Evolutionary conservation across 768 basidiomycete species (phyloP).

Genomic region (Phanerochaete carnosa): DNA sequence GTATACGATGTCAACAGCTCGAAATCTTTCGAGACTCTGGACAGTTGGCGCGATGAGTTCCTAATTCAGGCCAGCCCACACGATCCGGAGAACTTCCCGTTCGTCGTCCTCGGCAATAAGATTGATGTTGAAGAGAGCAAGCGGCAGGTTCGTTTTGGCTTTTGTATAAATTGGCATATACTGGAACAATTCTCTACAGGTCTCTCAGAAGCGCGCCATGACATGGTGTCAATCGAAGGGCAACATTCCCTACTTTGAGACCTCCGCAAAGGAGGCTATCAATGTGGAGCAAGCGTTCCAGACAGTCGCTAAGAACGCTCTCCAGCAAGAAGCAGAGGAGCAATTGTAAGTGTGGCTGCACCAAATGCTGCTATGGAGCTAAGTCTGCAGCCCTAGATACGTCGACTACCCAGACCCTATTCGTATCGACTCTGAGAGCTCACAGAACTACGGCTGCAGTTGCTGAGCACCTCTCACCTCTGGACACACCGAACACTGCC

Average conservation of each 20-base stretch:
- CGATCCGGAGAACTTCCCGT: constrained; percentile 99
- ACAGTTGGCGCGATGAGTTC: constrained; percentile 99
- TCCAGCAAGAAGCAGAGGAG: constrained; percentile 96
- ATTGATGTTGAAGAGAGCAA: constrained; percentile 99
- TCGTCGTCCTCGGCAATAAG: constrained; percentile 99
- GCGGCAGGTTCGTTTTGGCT: constrained; percentile 66
- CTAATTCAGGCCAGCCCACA: constrained; percentile 98
- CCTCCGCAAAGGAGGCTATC: constrained; percentile 99
- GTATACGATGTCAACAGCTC: constrained; percentile 99
- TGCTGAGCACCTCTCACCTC: constrained; percentile 46
- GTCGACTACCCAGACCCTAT: constrained; percentile 99
- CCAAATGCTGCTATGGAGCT: neutral
- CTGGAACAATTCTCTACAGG: constrained; percentile 43
- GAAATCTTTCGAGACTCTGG: constrained; percentile 97
- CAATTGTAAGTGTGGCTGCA: constrained; percentile 65
- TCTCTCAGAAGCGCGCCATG: constrained; percentile 99
- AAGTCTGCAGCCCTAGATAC: constrained; percentile 51
- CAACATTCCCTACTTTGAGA: constrained; percentile 99
- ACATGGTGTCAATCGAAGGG: constrained; percentile 99
- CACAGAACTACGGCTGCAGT: constrained; percentile 89
- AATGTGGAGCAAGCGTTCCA: constrained; percentile 99
- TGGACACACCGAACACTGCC: constrained; percentile 13
- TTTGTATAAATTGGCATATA: neutral
- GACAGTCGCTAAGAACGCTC: constrained; percentile 98
- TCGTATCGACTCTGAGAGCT: constrained; percentile 89